Evolutionary conservation across 495 filamentous ascomycete genomes (phyloP).

Genomic region (Tuber magnatum): DNA sequence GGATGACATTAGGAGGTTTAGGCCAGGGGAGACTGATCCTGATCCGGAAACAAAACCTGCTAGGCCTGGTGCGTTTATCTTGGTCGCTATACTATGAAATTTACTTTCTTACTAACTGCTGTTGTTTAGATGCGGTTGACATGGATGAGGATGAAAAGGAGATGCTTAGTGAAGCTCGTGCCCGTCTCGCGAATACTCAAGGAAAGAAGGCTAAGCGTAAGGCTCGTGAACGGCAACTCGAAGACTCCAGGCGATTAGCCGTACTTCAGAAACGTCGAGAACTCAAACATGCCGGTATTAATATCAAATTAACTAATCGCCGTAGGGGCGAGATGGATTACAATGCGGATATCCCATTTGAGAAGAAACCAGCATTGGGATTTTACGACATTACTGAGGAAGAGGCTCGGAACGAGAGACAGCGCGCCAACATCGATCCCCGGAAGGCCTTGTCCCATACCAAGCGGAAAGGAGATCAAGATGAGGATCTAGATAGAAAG

Average conservation of each 20-base stretch:
- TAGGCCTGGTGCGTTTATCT: conserved; percentile 50
- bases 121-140: conserved; percentile 73
- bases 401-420: conserved; percentile 68
- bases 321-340: conserved; percentile 99
- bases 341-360: conserved; percentile 96
- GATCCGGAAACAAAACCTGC: conserved; percentile 95
- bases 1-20: conserved; percentile 82
- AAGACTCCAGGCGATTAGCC: conserved; percentile 84
- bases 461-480: conserved; percentile 86
- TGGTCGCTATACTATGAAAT: not conserved
- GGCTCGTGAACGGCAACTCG: conserved; percentile 87
- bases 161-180: conserved; percentile 95
- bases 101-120: conserved; percentile 10
- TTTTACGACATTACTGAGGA: conserved; percentile 93
- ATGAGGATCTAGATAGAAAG: conserved; percentile 75
- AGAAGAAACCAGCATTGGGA: conserved; percentile 79
- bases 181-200: conserved; percentile 91
- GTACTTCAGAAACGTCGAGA: conserved; percentile 91
- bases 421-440: conserved; percentile 83
- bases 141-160: conserved; percentile 99
- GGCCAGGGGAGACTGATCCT: conserved; percentile 89
- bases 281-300: conserved; percentile 94
- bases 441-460: conserved; percentile 91
- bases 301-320: conserved; percentile 87
- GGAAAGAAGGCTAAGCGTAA: conserved; percentile 99